Base-by-base conservation (phyloP, 2,329 filamentous ascomycete species). In the Botryotinia narcissicola region DNA sequence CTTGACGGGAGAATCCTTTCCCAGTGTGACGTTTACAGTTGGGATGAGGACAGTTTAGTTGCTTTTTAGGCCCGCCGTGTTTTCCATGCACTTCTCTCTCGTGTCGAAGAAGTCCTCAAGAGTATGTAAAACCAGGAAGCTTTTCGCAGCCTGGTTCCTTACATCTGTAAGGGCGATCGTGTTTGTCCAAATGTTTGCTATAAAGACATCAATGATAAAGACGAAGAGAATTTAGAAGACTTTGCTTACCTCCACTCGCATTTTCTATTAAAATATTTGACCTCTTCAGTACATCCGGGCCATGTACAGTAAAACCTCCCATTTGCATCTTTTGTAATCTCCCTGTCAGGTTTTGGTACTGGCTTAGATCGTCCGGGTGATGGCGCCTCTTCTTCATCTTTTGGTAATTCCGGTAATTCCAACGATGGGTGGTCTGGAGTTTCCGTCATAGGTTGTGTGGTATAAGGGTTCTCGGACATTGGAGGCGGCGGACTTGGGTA, bases 131-230 rank as follows among this genome's bases (percentile, higher is more conserved):
- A 1, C 95, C 95, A 70, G 93, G 93, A 0, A 97, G 88, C 79
- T 97, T 97, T 79, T 95, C 93, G 82, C 95, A 98, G 54, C 92
- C 92, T n/a, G 89, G 87, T 61, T 92, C 90, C 35, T 85, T 87
- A 82, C 95, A 98, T 79, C 94, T 93, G 81, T 98, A 98, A 1
- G 95, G 95, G 20, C 95, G 88, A 78, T 97, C 94, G 81, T 98
- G 95, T 82, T 97, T 97, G 84, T 98, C 95, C 95, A 98, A 98
- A 82, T 98, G 95, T 84, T 98, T 98, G 81, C 94, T 97, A 77
- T 25, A 16, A n/a, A 16, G 44, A 42, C 22, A 20, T 70, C 32
- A 72, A 54, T 61, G 29, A 66, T 46, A 18, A 32, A 44, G 46
- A 6, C 4, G 25, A 37, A 44, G 3, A 22, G 75, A 82, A 77